phyloP scores from a whole-genome alignment of 768 basidiomycete species.

The Chalciporus piperatus region DNA sequence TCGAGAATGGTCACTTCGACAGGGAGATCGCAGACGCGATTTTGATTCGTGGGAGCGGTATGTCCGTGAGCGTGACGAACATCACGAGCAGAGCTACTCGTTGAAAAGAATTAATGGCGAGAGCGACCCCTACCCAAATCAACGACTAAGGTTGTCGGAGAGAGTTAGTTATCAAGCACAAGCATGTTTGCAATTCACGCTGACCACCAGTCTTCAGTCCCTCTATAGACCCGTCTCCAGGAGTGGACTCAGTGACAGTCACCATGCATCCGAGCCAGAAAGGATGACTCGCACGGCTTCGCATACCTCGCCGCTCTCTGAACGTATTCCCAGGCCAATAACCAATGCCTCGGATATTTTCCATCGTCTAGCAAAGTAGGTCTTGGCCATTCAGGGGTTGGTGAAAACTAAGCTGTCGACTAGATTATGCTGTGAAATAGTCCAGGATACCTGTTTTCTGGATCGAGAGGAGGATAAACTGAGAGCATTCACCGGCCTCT shows the following conservation, averaged over 20 bases:
- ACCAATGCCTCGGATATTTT: constrained; percentile 32
- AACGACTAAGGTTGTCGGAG: constrained; percentile 26
- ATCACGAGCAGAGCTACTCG: constrained; percentile 14
- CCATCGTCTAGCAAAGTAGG: constrained; percentile 37
- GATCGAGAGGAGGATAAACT: constrained; percentile 47
- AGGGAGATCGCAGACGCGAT: constrained; percentile 23
- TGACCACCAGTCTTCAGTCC: constrained; percentile 20
- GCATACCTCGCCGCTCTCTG: not conserved
- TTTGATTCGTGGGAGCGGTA: constrained; percentile 21
- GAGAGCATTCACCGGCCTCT: constrained; percentile 48
- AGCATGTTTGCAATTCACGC: not conserved
- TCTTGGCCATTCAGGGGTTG: constrained; percentile 7
- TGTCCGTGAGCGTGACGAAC: constrained; percentile 18
- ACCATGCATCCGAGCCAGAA: constrained; percentile 6
- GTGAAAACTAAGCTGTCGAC: constrained; percentile 10
- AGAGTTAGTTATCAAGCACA: constrained; percentile 21
- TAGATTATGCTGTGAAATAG: constrained; percentile 46
- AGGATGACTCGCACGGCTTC: constrained; percentile 1
- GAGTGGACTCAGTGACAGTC: constrained; percentile 4
- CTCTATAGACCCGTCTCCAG: constrained; percentile 7
- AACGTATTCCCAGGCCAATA: constrained; percentile 4
- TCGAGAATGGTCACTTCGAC: constrained; percentile 18
- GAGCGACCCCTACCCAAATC: constrained; percentile 22
- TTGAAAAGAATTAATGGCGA: constrained; percentile 29
- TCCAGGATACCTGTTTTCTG: constrained; percentile 41